These are phyloP conservation scores for Elsinoe arachidis DNA, from an alignment of 2,329 filamentous ascomycete species.

Conservation along the genomic window DNA sequence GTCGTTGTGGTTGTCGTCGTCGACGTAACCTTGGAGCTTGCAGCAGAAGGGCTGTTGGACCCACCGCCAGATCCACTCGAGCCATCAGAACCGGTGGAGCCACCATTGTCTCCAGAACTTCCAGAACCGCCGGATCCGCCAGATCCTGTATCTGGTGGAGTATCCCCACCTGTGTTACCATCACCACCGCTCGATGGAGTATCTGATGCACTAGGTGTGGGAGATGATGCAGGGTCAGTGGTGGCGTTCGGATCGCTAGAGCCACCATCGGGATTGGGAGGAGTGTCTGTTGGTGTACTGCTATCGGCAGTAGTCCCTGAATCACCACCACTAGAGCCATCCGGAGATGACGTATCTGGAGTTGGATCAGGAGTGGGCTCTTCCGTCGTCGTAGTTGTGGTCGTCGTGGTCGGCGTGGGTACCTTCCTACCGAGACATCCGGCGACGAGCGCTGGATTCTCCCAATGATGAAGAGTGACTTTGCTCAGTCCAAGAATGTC, in stretches of 20 bases:
- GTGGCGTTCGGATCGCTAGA: not conserved
- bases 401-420: not conserved
- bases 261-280: not conserved
- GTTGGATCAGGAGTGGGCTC: not conserved
- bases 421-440: slow-evolving; percentile 12
- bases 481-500: not conserved
- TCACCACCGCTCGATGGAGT: no score
- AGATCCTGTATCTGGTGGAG: not conserved
- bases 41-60: not conserved
- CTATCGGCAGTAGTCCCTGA: not conserved
- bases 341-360: not conserved
- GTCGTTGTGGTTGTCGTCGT: slow-evolving; percentile 21
- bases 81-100: not conserved
- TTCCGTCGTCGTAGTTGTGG: slow-evolving; percentile 3
- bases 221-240: not conserved
- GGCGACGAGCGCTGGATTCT: not conserved
- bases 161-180: no score
- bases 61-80: not conserved
- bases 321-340: not conserved
- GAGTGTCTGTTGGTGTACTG: not conserved
- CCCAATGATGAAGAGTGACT: not conserved
- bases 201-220: not conserved
- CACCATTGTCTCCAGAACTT: not conserved
- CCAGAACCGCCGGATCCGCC: not conserved
- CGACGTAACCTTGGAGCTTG: not conserved